Conservation (phyloP, 139 green algal species). For the Chlorella sp. region DNA sequence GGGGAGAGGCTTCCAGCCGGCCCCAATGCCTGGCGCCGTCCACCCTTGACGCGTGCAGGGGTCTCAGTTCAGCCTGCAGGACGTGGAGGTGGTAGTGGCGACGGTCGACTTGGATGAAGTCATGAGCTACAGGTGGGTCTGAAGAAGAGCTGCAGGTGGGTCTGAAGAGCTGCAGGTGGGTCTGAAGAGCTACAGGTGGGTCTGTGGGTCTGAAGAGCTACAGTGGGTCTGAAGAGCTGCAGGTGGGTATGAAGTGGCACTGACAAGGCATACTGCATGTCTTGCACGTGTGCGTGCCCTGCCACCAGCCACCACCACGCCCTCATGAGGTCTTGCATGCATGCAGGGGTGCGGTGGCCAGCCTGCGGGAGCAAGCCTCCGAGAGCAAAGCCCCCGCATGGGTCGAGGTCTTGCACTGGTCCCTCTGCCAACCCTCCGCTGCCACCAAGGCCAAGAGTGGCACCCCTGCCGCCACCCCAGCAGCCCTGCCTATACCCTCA, state of each 20-base stretch:
- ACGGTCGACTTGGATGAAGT: constrained; percentile 91
- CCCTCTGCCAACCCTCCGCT: too few species aligned
- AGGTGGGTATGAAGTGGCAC: neutral
- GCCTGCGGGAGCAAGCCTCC: constrained; percentile 71
- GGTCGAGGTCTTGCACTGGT: neutral
- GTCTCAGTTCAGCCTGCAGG: constrained; percentile 51
- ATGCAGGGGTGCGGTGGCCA: constrained; percentile 51
- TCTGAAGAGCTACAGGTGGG: neutral
- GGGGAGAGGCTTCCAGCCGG: too few species aligned
- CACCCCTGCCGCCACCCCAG: neutral
- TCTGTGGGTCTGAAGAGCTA: neutral
- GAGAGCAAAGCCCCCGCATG: neutral
- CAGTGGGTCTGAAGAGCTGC: neutral
- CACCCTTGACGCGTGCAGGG: constrained; percentile 23
- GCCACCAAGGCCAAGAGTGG: neutral
- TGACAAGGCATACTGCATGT: too few species aligned
- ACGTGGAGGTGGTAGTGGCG: constrained; percentile 74
- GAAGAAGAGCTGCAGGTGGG: neutral
- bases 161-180: neutral
- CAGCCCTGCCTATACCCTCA: neutral
- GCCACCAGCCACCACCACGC: too few species aligned
- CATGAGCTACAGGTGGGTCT: constrained; percentile 49
- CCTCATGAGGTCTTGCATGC: too few species aligned
- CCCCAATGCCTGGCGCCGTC: too few species aligned
- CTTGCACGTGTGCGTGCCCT: too few species aligned